Evolutionary conservation across 176 grass and related monocot genomes (phyloP).

Genomic region (Paspalum notatum): DNA sequence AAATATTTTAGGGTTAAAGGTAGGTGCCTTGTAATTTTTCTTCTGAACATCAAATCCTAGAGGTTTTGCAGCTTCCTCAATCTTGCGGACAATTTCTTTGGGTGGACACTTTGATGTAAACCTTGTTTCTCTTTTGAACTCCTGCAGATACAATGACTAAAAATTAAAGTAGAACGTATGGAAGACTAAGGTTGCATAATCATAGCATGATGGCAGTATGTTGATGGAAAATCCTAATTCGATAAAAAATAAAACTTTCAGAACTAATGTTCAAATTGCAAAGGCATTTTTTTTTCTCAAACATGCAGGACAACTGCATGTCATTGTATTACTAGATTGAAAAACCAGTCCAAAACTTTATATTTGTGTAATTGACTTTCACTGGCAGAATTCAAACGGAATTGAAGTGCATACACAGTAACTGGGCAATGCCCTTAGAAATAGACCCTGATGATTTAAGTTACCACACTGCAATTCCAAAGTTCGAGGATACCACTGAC

Average conservation of each 20-base stretch:
- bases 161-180: neutral
- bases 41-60: conserved; percentile 96
- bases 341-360: neutral
- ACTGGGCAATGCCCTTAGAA: neutral
- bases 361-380: neutral
- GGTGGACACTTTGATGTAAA: conserved; percentile 91
- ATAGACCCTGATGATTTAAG: conserved; percentile 4
- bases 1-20: neutral
- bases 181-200: neutral
- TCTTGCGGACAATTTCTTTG: conserved; percentile 91
- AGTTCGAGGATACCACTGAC: conserved; percentile 1
- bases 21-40: conserved; percentile 92
- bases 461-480: neutral
- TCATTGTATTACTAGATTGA: neutral
- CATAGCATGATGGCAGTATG: neutral
- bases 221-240: neutral
- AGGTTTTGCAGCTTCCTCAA: conserved; percentile 99
- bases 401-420: neutral
- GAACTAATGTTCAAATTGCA: neutral
- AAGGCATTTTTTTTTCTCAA: too few species aligned
- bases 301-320: too few species aligned
- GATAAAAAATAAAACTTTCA: neutral
- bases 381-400: neutral
- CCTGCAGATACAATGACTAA: conserved; percentile 41
- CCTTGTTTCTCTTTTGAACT: conserved; percentile 93